Percentiles rank a stretch among this genome's conserved stretches.
phyloP scores from a whole-genome alignment of 495 filamentous ascomycete species.

The Trichoderma orchidacearum region DNA sequence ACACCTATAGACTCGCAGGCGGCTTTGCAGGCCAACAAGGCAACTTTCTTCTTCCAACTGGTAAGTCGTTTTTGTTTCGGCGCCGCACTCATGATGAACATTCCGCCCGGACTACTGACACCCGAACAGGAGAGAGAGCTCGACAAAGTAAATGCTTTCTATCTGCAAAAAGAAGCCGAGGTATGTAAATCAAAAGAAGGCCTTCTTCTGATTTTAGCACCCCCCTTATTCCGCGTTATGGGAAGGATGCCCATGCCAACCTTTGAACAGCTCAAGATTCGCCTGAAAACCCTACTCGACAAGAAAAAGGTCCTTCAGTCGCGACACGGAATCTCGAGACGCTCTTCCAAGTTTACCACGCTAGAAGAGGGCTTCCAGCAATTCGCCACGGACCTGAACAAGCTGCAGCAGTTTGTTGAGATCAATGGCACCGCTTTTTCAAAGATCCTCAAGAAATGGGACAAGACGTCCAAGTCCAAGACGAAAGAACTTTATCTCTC shows the following conservation, averaged over 20 bases:
- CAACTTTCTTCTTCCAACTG: constrained; percentile 95
- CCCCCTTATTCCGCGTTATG: not conserved
- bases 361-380: constrained; percentile 94
- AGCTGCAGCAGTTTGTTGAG: constrained; percentile 96
- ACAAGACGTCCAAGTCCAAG: constrained; percentile 97
- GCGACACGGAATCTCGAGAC: constrained; percentile 59
- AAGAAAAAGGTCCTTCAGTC: constrained; percentile 85
- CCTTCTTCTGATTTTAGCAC: not conserved
- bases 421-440: constrained; percentile 95
- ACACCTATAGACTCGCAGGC: constrained; percentile 57
- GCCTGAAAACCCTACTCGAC: constrained; percentile 79
- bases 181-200: constrained; percentile 30
- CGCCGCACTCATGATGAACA: constrained; percentile 1
- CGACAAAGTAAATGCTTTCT: constrained; percentile 97
- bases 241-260: not conserved
- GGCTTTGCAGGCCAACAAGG: constrained; percentile 92
- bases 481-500: constrained; percentile 96
- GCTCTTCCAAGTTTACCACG: constrained; percentile 81
- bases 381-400: constrained; percentile 90
- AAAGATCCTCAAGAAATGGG: constrained; percentile 99
- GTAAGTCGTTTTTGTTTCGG: constrained; percentile 32
- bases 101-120: constrained; percentile 8
- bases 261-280: constrained; percentile 62
- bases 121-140: constrained; percentile 76
- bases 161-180: constrained; percentile 96